Conservation (phyloP, 192 early-diverging fungal species). For the Linnemannia exigua region DNA sequence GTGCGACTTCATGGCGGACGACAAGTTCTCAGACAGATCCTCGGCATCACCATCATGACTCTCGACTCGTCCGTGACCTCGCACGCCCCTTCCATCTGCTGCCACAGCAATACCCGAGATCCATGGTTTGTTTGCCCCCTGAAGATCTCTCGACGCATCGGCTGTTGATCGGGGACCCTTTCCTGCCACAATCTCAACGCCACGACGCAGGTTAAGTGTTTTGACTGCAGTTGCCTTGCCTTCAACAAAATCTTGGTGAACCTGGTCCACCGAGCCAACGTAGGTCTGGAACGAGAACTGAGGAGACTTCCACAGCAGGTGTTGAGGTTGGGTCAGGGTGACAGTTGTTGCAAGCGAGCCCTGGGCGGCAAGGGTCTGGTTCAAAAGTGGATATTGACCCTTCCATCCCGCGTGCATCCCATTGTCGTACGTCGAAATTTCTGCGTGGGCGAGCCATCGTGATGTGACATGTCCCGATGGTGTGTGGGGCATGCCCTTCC, state of each 20-base stretch:
- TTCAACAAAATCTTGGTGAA: constrained; percentile 43
- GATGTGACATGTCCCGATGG: constrained; percentile 17
- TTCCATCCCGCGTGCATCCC: constrained; percentile 56
- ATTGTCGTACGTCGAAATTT: constrained; percentile 66
- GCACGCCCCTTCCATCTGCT: constrained; percentile 20
- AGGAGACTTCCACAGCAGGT: constrained; percentile 61
- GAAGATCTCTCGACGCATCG: constrained; percentile 20
- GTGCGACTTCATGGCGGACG: constrained; percentile 30
- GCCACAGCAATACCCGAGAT: constrained; percentile 35
- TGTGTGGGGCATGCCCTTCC: constrained; percentile 15
- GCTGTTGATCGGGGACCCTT: constrained; percentile 39
- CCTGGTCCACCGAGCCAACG: constrained; percentile 34
- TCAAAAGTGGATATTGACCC: constrained; percentile 51
- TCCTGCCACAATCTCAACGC: constrained; percentile 58
- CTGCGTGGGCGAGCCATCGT: constrained; percentile 65
- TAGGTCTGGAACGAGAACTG: constrained; percentile 69
- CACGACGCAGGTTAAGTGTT: constrained; percentile 61
- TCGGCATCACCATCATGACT: constrained; percentile 51
- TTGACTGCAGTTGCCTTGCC: constrained; percentile 58
- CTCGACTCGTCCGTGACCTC: constrained; percentile 32
- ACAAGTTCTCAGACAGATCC: constrained; percentile 42
- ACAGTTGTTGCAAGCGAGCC: constrained; percentile 28
- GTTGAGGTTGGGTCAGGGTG: constrained; percentile 54
- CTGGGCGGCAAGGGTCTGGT: constrained; percentile 45
- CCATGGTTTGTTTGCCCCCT: constrained; percentile 42